Evolutionary conservation across 2,329 filamentous ascomycete genomes (phyloP), one percentile per base, ranked within the genome.

Genomic region (Fusarium sp.): DNA sequence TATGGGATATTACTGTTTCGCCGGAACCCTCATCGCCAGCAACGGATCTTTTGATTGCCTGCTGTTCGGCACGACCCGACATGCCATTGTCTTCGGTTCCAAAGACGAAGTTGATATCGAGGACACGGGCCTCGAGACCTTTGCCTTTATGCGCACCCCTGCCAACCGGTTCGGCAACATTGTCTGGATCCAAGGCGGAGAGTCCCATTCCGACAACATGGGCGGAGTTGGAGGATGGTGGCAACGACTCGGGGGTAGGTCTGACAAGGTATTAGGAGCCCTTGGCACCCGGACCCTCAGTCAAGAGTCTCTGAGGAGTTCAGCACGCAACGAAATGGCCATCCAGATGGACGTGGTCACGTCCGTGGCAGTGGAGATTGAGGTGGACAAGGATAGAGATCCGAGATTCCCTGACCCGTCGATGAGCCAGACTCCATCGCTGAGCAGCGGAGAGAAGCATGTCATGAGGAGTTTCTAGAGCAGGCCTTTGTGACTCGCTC

Each of bases 21-120:
- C 89, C 0, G 90, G 89, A 3, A 83, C 84, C 3, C 85, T 92
- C 76, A 88, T 91, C 51, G 85, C 87, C 1, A 86, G 83, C 42
- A 89, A 89, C 64, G 88, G 88, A 16, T 87, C 85, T 81, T 80
- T 90, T 14, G 88, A 90, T 71, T 87, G 88, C 7, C 67, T 87
- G 0, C 79, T 90, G 6, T 90, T 89, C 73, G 84, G 86, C 7
- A 85, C 83, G 7, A 89, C 87, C 2, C 82, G 87, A 14, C 82
- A 85, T 20, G 81, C 84, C 40, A 88, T 89, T 64, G 82, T 89
- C 27, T 89, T 89, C 67, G 78, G 76, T 0, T 72, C 74, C 36
- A 73, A 74, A 12, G 71, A 77, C 36, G 69, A 77, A 1, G 78
- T 84, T 40, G 81, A 84, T 56, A 78, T 78, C 4, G 84, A 85